Evolutionary conservation across 345 rosid genomes (phyloP), one percentile per base, ranked within the genome.

Genomic region (Odontarrhena argentea): DNA sequence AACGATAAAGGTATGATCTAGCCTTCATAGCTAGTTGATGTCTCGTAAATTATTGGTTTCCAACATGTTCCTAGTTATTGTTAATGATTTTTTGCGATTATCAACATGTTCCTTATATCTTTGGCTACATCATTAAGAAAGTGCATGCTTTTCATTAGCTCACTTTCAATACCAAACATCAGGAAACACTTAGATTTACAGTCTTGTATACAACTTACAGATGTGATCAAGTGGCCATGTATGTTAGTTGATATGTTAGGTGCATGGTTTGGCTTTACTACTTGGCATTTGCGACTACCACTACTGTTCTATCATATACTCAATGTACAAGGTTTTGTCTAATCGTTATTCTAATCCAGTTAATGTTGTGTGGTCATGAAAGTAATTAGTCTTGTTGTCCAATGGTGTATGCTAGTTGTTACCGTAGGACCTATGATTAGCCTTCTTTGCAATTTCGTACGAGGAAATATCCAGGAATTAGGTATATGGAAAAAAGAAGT

Each of bases 251-350:
- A 42, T 72, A 48, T 2, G 2, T 25, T 58, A 85, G 94, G 85
- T n/a, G n/a, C n/a, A n/a, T 87, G 25, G 99, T 91, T 72, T 91
- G 92, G 97, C 84, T 84, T 82, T 94, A 94, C 79, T 94, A 75
- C 65, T 42, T 88, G 65, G 91, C 99, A 43, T 91, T 94, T 68
- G 91, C 80, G 63, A 87, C 83, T 59, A 95, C 92, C 43, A 68
- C 78, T 42, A 47, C 72, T 28, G 97, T 95, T 52, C 83, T 94
- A 14, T 87, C 68, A 75, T 88, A 67, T 94, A 94, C 76, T 88
- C 97, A 0, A 79, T 85, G 96, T 87, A 78, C 10, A 78, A 28
- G 59, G 24, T 47, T 63, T 15, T 40, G 6, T 9, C 15, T 36
- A 14, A 1, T 57, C 49, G 34, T 49, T 58, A 8, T 42, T 54